Percentiles rank a stretch among this genome's conserved stretches.
phyloP scores from a whole-genome alignment of 2,329 filamentous ascomycete genomes.

The Annulohypoxylon truncatum region DNA sequence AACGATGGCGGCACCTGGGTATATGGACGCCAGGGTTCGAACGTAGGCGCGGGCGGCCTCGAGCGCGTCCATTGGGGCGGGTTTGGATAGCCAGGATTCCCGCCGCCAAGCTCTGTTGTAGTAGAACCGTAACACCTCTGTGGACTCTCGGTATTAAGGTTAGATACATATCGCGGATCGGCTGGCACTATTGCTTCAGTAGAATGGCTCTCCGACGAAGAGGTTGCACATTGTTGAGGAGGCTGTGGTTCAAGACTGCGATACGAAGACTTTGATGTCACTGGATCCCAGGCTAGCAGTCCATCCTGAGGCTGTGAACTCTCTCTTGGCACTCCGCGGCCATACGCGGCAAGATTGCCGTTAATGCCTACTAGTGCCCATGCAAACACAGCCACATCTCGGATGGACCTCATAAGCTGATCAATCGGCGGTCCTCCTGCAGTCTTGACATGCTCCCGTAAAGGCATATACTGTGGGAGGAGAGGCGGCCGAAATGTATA shows the following conservation, averaged over 20 bases:
- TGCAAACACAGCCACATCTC: conserved; percentile 87
- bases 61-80: conserved; percentile 34
- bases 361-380: conserved; percentile 87
- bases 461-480: conserved; percentile 58
- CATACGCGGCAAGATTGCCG: conserved; percentile 74
- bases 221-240: conserved; percentile 44
- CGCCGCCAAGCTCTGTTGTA: conserved; percentile 28
- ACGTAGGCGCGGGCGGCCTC: conserved; percentile 12
- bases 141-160: conserved; percentile 25
- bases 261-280: conserved; percentile 49
- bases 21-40: conserved; percentile 32
- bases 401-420: conserved; percentile 81
- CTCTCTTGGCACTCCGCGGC: conserved; percentile 70
- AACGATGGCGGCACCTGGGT: conserved; percentile 30
- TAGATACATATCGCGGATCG: conserved; percentile 29
- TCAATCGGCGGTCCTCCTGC: conserved; percentile 66
- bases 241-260: conserved; percentile 54
- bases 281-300: conserved; percentile 69
- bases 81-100: conserved; percentile 25
- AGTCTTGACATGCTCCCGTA: conserved; percentile 58
- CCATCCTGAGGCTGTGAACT: conserved; percentile 71
- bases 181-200: conserved; percentile 9
- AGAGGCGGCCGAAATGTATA: conserved; percentile 58
- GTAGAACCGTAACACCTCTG: conserved; percentile 33
- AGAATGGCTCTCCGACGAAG: conserved; percentile 18